Percentiles rank a stretch among this genome's conserved stretches.
Evolutionary conservation across 2,329 filamentous ascomycete genomes (phyloP).

Genomic region (Botrytis cinerea): DNA sequence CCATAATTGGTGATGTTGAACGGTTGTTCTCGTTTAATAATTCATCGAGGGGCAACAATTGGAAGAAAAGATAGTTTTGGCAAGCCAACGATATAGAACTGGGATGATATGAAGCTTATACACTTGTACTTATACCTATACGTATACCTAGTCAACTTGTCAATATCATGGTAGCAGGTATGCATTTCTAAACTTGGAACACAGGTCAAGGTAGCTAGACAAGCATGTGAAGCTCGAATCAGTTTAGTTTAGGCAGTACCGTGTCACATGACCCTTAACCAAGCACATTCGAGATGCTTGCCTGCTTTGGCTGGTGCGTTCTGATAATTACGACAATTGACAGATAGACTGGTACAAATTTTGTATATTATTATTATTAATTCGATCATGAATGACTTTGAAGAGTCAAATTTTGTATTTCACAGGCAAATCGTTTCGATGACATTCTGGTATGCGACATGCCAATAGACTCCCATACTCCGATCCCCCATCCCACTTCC

Average conservation of each 20-base stretch:
- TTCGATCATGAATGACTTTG: background rate
- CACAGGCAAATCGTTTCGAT: background rate
- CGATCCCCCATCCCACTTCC: background rate
- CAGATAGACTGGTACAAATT: background rate
- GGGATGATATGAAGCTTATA: background rate
- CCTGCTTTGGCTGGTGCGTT: background rate
- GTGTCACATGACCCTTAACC: conserved; percentile 2
- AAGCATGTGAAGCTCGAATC: conserved; percentile 4
- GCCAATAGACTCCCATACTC: conserved; percentile 1
- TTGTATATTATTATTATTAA: background rate
- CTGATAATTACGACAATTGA: background rate
- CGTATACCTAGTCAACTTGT: background rate
- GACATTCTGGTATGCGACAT: background rate
- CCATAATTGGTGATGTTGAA: background rate
- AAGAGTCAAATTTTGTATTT: background rate
- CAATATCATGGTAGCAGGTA: background rate
- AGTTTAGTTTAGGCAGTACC: conserved; percentile 9
- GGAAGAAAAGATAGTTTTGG: background rate
- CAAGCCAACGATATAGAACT: background rate
- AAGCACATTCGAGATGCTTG: background rate
- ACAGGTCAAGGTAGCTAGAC: background rate
- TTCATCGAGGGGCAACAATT: background rate
- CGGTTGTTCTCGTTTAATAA: background rate
- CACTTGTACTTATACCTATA: background rate
- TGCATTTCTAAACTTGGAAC: background rate